phyloP scores from a whole-genome alignment of 768 basidiomycete species.

The Strobilomyces echinocephalus region DNA sequence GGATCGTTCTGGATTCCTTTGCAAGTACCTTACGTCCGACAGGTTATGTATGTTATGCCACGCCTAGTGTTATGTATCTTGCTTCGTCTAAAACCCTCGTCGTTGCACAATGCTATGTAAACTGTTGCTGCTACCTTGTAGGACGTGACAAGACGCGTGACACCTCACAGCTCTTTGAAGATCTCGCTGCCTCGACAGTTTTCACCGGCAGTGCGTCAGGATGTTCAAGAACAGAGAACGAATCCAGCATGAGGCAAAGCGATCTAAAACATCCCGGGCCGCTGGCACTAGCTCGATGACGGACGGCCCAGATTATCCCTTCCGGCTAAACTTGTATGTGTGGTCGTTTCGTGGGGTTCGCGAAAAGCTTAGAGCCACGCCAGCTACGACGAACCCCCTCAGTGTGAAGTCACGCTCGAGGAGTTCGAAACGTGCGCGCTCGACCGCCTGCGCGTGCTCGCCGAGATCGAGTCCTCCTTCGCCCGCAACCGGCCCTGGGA shows the following conservation, averaged over 20 bases:
- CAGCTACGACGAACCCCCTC: constrained; percentile 85
- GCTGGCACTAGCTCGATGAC: not conserved
- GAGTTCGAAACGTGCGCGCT: constrained; percentile 92
- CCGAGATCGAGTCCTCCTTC: constrained; percentile 86
- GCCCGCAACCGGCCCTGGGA: constrained; percentile 80
- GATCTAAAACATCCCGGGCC: not conserved
- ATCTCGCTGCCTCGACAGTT: not conserved
- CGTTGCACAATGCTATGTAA: constrained; percentile 10
- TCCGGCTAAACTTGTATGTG: constrained; percentile 76
- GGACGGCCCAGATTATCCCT: constrained; percentile 44
- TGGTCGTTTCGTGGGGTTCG: not conserved
- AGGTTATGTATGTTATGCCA: constrained; percentile 29
- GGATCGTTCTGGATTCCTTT: constrained; percentile 1
- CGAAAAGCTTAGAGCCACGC: constrained; percentile 4
- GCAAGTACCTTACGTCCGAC: constrained; percentile 23
- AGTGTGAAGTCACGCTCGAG: constrained; percentile 86
- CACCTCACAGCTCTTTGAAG: constrained; percentile 1
- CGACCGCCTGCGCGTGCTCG: constrained; percentile 79
- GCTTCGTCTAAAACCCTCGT: constrained; percentile 8
- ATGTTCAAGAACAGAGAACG: constrained; percentile 24
- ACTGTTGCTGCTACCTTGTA: not conserved
- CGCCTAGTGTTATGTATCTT: constrained; percentile 25
- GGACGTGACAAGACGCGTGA: constrained; percentile 27
- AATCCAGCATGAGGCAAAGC: not conserved
- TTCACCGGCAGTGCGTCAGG: not conserved